Base-by-base conservation (phyloP, 192 early-diverging fungal genomes). In the Oehlia diaphana region DNA sequence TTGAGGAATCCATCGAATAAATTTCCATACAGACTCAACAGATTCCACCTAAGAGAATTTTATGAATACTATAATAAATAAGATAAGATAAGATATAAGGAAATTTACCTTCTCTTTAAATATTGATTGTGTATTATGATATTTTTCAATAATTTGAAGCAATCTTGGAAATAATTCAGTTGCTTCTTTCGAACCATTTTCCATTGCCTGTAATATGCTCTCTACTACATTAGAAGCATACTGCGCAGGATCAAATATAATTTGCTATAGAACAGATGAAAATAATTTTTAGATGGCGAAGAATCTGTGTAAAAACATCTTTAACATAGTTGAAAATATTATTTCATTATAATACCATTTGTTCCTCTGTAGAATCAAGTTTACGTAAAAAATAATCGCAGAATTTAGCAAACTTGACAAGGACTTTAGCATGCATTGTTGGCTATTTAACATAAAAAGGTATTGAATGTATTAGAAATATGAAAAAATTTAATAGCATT, bases 1-100 rank as follows among this genome's bases (percentile, higher is more conserved):
- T 67, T 95, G 93, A 26, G 92, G 91, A 61, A 95, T 84, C 94
- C 94, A 95, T 42, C 88, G 85, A 58, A 95, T 83, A 84, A 93
- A 92, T 44, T 88, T 89, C 92, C 92, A 95, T n/a, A 84, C 82
- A 14, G 87, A 82, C 13, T 84, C 74, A 49, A 85, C 66, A 23
- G 81, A 69, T 33, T 82, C 71, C 0, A 83, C 82, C 87, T 90
- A 80, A 67, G 0, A 23, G 9, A 53, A 50, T 69, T 31, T 26
- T 35, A 69, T 19, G 23, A 26, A 69, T 26, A 31, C 23, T 28
- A 69, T 69, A 68, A 47, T 47, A 12, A 47, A 47, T 47, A 47
- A 47, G 10, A 47, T 47, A 47, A 3, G 0, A 47, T 12, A 47
- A 47, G 44, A 47, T 12, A 9, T 47, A 1, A 12, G 9, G 10